Percentiles rank a stretch among this genome's conserved stretches.
Evolutionary conservation across 805 yeast genomes (phyloP).

Genomic region (Nakazawaea populi): DNA sequence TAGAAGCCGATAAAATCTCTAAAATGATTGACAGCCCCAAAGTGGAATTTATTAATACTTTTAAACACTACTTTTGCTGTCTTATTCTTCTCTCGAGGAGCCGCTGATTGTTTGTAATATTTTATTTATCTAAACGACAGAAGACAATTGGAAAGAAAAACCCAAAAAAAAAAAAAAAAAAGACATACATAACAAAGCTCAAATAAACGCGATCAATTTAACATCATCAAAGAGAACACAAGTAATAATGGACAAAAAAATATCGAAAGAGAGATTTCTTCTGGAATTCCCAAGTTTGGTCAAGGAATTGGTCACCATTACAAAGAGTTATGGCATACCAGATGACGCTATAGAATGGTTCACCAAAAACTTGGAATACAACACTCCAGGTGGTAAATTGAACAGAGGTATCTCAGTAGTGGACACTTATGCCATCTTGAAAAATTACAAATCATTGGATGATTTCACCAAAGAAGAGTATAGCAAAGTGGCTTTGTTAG

Average conservation of each 20-base stretch:
- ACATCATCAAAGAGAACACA: background rate
- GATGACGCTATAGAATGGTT: constrained; percentile 85
- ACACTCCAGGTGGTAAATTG: constrained; percentile 94
- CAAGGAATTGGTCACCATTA: constrained; percentile 59
- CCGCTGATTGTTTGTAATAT: too few relatives aligned
- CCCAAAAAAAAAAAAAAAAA: too few relatives aligned
- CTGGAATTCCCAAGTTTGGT: constrained; percentile 73
- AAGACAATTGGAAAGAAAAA: too few relatives aligned
- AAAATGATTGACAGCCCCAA: too few relatives aligned
- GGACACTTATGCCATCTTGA: constrained; percentile 82
- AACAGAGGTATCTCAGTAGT: constrained; percentile 95
- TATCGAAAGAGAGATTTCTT: constrained; percentile 50
- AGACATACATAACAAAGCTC: background rate
- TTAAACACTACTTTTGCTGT: too few relatives aligned
- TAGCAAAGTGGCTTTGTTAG: constrained; percentile 79
- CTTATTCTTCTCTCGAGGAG: too few relatives aligned
- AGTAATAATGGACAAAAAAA: constrained; percentile 26
- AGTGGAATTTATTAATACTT: too few relatives aligned
- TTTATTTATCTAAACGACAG: too few relatives aligned
- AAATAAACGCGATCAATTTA: background rate
- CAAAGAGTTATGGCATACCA: constrained; percentile 73
- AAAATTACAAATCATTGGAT: constrained; percentile 48
- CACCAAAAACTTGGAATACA: constrained; percentile 65
- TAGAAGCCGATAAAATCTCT: too few relatives aligned
- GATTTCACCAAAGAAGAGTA: constrained; percentile 67